These are phyloP conservation scores for Solanum chacoense DNA, from an alignment of 305 asterid species.

Conservation along the genomic window DNA sequence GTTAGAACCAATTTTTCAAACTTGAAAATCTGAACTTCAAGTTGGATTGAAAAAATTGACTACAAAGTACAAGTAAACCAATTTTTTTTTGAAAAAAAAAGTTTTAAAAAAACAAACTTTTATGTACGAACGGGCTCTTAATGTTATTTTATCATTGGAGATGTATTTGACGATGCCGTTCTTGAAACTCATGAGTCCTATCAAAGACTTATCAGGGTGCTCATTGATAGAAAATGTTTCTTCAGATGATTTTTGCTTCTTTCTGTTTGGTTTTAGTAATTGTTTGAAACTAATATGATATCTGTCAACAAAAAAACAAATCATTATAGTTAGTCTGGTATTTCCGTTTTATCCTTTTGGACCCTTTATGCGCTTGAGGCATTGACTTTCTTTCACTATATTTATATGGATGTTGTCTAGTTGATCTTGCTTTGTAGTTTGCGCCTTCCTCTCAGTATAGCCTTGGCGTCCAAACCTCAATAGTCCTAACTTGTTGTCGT, in stretches of 20 bases:
- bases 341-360: neutral
- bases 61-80: neutral
- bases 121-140: neutral
- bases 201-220: neutral
- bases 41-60: neutral
- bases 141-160: neutral
- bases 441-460: neutral
- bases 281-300: neutral
- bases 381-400: neutral
- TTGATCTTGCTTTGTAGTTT: neutral
- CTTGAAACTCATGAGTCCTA: neutral
- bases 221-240: neutral
- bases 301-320: neutral
- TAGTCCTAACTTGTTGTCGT: neutral
- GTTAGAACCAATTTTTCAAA: neutral
- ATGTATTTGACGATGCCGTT: neutral
- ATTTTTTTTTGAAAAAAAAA: neutral
- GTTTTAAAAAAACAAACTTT: neutral
- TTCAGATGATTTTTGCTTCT: neutral
- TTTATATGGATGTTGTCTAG: neutral
- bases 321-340: neutral
- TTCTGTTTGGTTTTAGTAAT: neutral
- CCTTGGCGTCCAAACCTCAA: neutral
- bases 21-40: neutral
- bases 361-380: neutral